Base-by-base conservation (phyloP, 2,329 filamentous ascomycete species). In the Beauveria varroae region DNA sequence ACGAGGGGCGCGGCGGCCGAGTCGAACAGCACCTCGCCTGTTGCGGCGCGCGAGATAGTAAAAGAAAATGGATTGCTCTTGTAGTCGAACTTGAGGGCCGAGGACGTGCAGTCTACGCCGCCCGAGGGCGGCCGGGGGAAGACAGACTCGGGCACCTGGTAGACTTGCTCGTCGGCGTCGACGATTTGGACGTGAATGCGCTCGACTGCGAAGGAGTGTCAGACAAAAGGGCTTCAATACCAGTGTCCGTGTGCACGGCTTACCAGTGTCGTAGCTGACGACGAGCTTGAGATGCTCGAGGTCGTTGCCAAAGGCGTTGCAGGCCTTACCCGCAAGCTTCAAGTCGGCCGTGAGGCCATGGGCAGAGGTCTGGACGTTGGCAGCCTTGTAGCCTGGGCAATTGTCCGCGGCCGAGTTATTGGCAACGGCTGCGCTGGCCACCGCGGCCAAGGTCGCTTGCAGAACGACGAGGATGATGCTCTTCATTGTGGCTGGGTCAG, bases 161-260 rank as follows among this genome's bases (percentile, higher is more conserved):
- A 91, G 50, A 87, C 86, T 50, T 84, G 78, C 63, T 86, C 79
- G 14, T 77, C 80, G 12, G 81, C 78, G 72, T 91, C 89, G 63
- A 85, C 82, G 59, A 92, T 89, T 67, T 87, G 81, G 67, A 91
- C 85, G 69, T 91, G 88, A 2, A 91, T 79, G 26, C 89, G 85
- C 18, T 80, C 77, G 49, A 82, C 85, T 87, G 28, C n/a, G 34
- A 12, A 16, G 3, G 2, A 9, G 5, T 6, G 34, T 37, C 34
- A 37, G n/a, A 10, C 41, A 22, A 37, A 5, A 26, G 12, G 22
- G 14, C 6, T 12, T 30, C 55, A 47, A 46, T 46, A 14, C 18
- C 20, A 54, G 41, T 37, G 12, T 37, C 2, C 12, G 34, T 6
- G 20, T 18, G 87, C 1, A 90, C 80, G 30, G 20, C 68, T 88